These are phyloP conservation scores for Tubosaeta sp. DNA, from an alignment of 768 basidiomycete species.

Conservation along the genomic window DNA sequence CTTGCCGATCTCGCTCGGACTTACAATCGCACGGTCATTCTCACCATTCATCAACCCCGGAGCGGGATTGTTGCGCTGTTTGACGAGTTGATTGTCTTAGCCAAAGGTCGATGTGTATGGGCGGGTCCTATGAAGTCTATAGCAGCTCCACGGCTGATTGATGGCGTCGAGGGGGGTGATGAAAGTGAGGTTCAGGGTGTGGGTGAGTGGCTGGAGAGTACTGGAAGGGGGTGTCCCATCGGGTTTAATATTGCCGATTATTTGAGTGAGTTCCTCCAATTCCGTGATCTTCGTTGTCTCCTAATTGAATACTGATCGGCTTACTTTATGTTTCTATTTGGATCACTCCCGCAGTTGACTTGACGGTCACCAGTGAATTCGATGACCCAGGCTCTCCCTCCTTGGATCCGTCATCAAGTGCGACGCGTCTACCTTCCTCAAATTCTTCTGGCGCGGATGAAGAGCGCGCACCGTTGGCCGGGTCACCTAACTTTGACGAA, in stretches of 20 bases:
- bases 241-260: slow-evolving; percentile 98
- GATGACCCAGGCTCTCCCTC: slow-evolving; percentile 31
- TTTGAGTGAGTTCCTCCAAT: slow-evolving; percentile 60
- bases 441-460: slow-evolving; percentile 55
- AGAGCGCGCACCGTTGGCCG: slow-evolving; percentile 57
- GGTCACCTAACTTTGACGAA: slow-evolving; percentile 39
- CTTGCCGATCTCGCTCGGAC: slow-evolving; percentile 79
- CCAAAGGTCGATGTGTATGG: slow-evolving; percentile 60
- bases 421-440: slow-evolving; percentile 31
- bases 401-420: slow-evolving; percentile 27
- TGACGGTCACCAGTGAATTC: slow-evolving; percentile 53
- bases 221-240: slow-evolving; percentile 81
- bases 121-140: slow-evolving; percentile 26
- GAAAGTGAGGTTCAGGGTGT: slow-evolving; percentile 24
- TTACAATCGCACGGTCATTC: slow-evolving; percentile 93
- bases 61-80: slow-evolving; percentile 97
- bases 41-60: slow-evolving; percentile 97
- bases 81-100: slow-evolving; percentile 85
- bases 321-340: not conserved
- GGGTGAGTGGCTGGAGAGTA: slow-evolving; percentile 64
- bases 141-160: slow-evolving; percentile 2
- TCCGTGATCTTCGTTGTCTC: not conserved
- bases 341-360: slow-evolving; percentile 48
- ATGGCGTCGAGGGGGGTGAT: slow-evolving; percentile 4
- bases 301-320: not conserved